phyloP scores from a whole-genome alignment of 441 rosid species.

The Dalechampia spathulata region DNA sequence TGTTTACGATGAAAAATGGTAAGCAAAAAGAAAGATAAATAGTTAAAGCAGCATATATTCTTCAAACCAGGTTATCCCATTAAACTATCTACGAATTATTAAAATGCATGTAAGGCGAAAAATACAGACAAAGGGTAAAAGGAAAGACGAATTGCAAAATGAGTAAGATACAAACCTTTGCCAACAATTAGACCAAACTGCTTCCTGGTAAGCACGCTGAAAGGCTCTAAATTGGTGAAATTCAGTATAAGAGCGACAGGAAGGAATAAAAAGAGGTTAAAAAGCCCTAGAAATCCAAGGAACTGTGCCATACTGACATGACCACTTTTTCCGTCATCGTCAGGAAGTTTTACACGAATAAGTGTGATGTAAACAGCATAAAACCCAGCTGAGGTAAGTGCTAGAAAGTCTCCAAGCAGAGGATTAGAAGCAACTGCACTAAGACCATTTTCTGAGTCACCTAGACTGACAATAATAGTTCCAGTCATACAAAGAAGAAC shows the following conservation, averaged over 20 bases:
- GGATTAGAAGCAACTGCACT: conserved; percentile 53
- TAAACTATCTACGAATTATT: too few species aligned
- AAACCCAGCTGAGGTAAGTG: conserved; percentile 69
- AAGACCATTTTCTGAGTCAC: conserved; percentile 50
- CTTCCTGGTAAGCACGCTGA: conserved; percentile 47
- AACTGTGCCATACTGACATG: conserved; percentile 84
- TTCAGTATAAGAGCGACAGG: conserved; percentile 67
- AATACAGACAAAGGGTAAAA: too few species aligned
- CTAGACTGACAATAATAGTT: conserved; percentile 79
- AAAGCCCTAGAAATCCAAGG: conserved; percentile 87
- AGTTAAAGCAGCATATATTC: too few species aligned
- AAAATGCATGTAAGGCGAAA: too few species aligned
- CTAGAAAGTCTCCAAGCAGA: conserved; percentile 71
- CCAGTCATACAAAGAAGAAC: conserved; percentile 96
- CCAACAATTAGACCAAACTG: conserved; percentile 76
- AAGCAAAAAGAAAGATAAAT: too few species aligned
- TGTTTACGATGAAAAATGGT: too few species aligned
- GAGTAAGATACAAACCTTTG: conserved; percentile 49
- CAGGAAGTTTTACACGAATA: conserved; percentile 72
- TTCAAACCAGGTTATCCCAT: too few species aligned
- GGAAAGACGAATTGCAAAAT: too few species aligned
- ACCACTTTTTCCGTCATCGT: conserved; percentile 66
- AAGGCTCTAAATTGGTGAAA: conserved; percentile 65
- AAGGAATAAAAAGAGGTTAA: conserved; percentile 69
- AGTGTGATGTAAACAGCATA: conserved; percentile 85